Conservation (phyloP, 345 rosid species). For the Moricandia arvensis region DNA sequence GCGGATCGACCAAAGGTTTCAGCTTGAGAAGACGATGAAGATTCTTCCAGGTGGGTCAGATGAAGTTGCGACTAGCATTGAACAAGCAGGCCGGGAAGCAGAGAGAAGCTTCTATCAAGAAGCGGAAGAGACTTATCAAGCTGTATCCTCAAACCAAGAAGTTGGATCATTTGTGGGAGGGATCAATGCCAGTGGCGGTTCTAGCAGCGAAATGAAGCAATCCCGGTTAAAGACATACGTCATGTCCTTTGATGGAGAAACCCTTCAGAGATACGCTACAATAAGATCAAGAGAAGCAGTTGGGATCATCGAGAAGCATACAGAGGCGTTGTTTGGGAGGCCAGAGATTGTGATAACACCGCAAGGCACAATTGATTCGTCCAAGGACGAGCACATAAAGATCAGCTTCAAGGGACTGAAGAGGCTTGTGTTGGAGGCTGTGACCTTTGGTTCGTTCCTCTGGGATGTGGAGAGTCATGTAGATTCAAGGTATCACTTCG, state of each 20-base stretch:
- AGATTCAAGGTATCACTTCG: constrained; percentile 93
- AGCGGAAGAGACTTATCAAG: constrained; percentile 42
- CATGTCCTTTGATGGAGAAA: constrained; percentile 92
- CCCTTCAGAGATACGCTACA: constrained; percentile 82
- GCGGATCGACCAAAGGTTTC: constrained; percentile 90
- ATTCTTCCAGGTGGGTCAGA: constrained; percentile 58
- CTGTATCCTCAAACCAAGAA: constrained; percentile 60
- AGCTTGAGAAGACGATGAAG: too few species aligned
- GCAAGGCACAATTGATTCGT: too few species aligned
- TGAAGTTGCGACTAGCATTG: constrained; percentile 40
- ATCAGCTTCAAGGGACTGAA: constrained; percentile 80
- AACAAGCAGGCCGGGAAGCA: constrained; percentile 25
- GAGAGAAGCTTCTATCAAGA: constrained; percentile 28
- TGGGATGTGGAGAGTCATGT: constrained; percentile 94
- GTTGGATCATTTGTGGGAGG: constrained; percentile 59
- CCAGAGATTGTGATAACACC: constrained; percentile 80
- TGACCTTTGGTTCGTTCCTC: too few species aligned
- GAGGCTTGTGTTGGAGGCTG: constrained; percentile 94
- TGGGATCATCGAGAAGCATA: too few species aligned
- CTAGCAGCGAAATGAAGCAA: constrained; percentile 47
- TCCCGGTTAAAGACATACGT: constrained; percentile 75
- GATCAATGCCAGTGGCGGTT: constrained; percentile 50
- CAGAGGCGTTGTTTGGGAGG: too few species aligned
- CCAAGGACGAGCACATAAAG: too few species aligned
- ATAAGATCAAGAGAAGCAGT: too few species aligned